Evolutionary conservation across 73 alveolate genomes (phyloP).

Genomic region (Tetrahymena thermophila): DNA sequence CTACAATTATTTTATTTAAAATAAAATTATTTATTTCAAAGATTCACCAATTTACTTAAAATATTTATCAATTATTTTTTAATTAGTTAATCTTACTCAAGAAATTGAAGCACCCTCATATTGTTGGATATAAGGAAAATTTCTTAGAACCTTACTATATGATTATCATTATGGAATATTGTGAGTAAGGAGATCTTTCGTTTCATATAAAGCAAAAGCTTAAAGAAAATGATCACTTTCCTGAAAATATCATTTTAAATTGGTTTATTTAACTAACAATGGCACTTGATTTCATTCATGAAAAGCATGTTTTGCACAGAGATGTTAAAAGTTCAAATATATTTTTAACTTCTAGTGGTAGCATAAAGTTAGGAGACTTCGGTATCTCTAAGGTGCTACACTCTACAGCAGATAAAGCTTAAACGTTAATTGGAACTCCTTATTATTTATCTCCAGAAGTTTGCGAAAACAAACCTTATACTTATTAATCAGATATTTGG

Average conservation of each 20-base stretch:
- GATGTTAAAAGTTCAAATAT: slow-evolving; percentile 83
- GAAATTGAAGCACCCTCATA: not conserved
- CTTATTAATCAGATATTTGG: slow-evolving; percentile 83
- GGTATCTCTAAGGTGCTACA: slow-evolving; percentile 87
- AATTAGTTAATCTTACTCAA: not conserved
- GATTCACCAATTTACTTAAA: not conserved
- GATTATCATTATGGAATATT: not conserved
- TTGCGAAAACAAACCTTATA: slow-evolving; percentile 75
- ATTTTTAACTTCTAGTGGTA: slow-evolving; percentile 77
- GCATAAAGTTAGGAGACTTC: slow-evolving; percentile 88
- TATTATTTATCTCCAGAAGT: slow-evolving; percentile 72
- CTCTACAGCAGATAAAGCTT: slow-evolving; percentile 71
- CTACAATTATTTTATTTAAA: too few relatives aligned
- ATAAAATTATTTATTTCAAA: too few relatives aligned
- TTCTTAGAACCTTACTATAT: not conserved
- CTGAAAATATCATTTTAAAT: slow-evolving; percentile 57
- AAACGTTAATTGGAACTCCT: slow-evolving; percentile 89
- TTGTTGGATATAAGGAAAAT: not conserved
- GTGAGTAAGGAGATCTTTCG: slow-evolving; percentile 45
- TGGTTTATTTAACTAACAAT: slow-evolving; percentile 59
- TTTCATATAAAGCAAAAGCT: slow-evolving; percentile 53
- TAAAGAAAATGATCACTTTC: slow-evolving; percentile 45
- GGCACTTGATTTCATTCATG: slow-evolving; percentile 77
- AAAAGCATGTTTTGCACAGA: slow-evolving; percentile 82
- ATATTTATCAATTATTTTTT: not conserved